phyloP scores from a whole-genome alignment of 2,329 filamentous ascomycete species.

The Paecilomyces fulvus region DNA sequence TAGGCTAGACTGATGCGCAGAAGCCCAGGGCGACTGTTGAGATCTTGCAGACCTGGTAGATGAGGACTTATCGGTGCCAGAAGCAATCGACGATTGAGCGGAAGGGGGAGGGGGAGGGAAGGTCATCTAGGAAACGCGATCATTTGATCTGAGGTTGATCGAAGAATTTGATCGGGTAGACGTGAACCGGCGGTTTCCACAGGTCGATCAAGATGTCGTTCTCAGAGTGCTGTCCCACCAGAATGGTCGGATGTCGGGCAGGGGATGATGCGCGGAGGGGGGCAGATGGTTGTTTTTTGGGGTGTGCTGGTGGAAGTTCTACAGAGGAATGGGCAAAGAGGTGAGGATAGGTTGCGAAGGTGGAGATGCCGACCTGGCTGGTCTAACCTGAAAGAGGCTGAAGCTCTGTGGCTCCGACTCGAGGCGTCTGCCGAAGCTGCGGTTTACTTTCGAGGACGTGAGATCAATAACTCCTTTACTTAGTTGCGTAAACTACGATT shows the following conservation, averaged over 20 bases:
- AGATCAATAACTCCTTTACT: not conserved
- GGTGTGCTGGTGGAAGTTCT: constrained; percentile 17
- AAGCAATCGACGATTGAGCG: constrained; percentile 45
- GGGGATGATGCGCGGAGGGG: constrained; percentile 11
- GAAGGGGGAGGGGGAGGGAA: constrained; percentile 45
- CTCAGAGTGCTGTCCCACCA: not conserved
- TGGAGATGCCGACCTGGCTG: constrained; percentile 8
- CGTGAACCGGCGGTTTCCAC: not conserved
- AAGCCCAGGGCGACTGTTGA: constrained; percentile 51
- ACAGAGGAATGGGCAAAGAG: constrained; percentile 17
- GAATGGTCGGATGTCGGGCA: constrained; percentile 2
- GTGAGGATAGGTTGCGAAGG: constrained; percentile 17
- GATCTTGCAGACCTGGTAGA: constrained; percentile 34
- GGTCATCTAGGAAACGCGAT: constrained; percentile 49
- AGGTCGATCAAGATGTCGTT: not conserved
- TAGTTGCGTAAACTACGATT: not conserved
- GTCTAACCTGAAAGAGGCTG: constrained; percentile 2
- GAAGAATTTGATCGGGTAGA: constrained; percentile 24
- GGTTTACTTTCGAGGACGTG: not conserved
- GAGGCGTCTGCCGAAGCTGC: not conserved
- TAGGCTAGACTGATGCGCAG: constrained; percentile 46
- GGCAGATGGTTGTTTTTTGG: constrained; percentile 18
- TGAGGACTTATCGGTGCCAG: constrained; percentile 41
- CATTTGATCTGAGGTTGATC: constrained; percentile 38
- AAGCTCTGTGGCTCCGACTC: constrained; percentile 1